Evolutionary conservation across 1,139 yeast genomes (phyloP).

Genomic region (Hansenula anomala): DNA sequence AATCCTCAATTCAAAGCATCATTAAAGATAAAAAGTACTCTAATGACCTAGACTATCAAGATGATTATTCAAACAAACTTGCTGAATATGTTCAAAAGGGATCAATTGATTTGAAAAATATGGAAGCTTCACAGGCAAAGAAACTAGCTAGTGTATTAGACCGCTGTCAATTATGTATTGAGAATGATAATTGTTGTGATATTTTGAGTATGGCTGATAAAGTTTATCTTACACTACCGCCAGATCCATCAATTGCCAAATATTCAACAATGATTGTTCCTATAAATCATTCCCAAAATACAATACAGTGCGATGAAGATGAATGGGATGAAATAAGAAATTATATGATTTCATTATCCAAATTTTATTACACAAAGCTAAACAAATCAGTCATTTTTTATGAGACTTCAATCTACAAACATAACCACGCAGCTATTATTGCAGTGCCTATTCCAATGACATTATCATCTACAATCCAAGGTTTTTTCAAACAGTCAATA

Average conservation of each 20-base stretch:
- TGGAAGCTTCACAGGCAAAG: conserved; percentile 24
- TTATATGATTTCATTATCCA: conserved; percentile 36
- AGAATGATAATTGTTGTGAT: conserved; percentile 23
- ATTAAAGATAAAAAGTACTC: conserved; percentile 31
- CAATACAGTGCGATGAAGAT: conserved; percentile 36
- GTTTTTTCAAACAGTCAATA: conserved; percentile 38
- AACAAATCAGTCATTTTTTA: conserved; percentile 38
- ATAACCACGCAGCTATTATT: conserved; percentile 36
- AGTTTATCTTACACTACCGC: conserved; percentile 21
- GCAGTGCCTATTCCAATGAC: conserved; percentile 38
- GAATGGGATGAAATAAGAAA: conserved; percentile 40
- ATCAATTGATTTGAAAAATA: conserved; percentile 24
- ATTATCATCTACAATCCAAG: conserved; percentile 26
- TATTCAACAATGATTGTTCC: conserved; percentile 37
- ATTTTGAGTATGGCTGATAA: conserved; percentile 17
- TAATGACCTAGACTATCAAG: conserved; percentile 36
- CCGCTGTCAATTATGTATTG: conserved; percentile 35
- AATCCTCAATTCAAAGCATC: conserved; percentile 27
- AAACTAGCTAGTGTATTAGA: conserved; percentile 27
- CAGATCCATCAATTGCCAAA: conserved; percentile 33
- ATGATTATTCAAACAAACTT: conserved; percentile 34
- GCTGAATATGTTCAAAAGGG: conserved; percentile 25
- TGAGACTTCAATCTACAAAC: conserved; percentile 33
- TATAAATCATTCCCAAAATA: conserved; percentile 34
- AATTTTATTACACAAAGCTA: conserved; percentile 31